phyloP scores from a whole-genome alignment of 768 basidiomycete genomes.

The Lentinula boryana region DNA sequence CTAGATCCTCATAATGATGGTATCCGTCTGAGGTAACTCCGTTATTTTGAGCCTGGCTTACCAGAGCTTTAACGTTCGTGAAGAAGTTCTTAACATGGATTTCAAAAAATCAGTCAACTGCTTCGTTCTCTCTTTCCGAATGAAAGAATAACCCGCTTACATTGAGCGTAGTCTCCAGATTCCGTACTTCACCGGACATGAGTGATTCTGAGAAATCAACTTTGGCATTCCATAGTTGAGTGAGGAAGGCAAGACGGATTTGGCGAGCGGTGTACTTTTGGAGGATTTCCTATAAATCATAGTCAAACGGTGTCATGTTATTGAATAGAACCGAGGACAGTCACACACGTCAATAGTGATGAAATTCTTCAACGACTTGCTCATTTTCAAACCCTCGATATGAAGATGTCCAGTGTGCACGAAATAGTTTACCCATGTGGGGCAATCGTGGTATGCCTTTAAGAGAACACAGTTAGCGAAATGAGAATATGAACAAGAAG shows the following conservation, averaged over 20 bases:
- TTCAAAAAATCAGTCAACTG: background rate
- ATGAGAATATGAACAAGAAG: background rate
- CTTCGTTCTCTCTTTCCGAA: slow-evolving; percentile 1
- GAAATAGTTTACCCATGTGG: slow-evolving; percentile 98
- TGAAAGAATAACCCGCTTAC: slow-evolving; percentile 37
- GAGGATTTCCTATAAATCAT: slow-evolving; percentile 66
- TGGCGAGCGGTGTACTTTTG: slow-evolving; percentile 80
- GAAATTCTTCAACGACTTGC: slow-evolving; percentile 98
- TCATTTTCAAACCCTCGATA: slow-evolving; percentile 99
- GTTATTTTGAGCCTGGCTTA: slow-evolving; percentile 46
- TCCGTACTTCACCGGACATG: slow-evolving; percentile 86
- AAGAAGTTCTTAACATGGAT: slow-evolving; percentile 79
- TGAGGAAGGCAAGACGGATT: slow-evolving; percentile 85
- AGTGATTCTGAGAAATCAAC: slow-evolving; percentile 91
- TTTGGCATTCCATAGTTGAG: slow-evolving; percentile 87
- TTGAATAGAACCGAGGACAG: slow-evolving; percentile 1
- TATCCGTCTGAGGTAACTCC: slow-evolving; percentile 48
- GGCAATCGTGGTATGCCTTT: slow-evolving; percentile 89
- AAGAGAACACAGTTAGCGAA: background rate
- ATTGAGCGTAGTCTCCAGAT: slow-evolving; percentile 78
- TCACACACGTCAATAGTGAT: slow-evolving; percentile 85
- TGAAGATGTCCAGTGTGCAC: slow-evolving; percentile 97
- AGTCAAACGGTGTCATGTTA: background rate
- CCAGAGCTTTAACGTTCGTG: slow-evolving; percentile 74
- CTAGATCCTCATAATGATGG: slow-evolving; percentile 61